These are phyloP conservation scores for Suhomyces prunicola DNA, from an alignment of 805 yeast species.

Conservation along the genomic window DNA sequence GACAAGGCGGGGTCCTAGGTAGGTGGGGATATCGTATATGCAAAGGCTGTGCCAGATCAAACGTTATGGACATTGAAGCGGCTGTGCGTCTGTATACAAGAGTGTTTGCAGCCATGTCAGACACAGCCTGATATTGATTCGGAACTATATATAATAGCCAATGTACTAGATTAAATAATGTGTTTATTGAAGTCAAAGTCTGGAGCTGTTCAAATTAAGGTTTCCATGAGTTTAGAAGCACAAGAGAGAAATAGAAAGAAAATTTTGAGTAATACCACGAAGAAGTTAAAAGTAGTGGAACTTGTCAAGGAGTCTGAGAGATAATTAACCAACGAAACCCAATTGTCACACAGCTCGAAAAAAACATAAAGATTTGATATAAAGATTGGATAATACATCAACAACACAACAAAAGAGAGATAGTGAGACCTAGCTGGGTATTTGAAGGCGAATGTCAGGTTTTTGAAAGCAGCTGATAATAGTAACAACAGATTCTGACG, in stretches of 20 bases:
- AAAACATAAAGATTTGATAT: neutral
- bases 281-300: conserved; percentile 2
- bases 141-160: neutral
- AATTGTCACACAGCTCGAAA: neutral
- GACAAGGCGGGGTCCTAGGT: neutral
- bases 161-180: neutral
- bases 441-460: neutral
- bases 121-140: neutral
- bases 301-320: neutral
- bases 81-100: neutral
- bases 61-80: neutral
- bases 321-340: conserved; percentile 1
- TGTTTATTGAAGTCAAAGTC: conserved; percentile 1
- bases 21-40: neutral
- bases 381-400: neutral
- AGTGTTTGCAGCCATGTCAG: neutral
- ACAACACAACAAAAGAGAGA: neutral
- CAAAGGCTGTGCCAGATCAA: neutral
- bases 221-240: conserved; percentile 1
- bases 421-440: neutral
- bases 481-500: neutral
- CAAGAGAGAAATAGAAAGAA: conserved; percentile 1
- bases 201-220: neutral
- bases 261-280: conserved; percentile 3
- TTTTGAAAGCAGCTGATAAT: neutral